A percentile compares a stretch with the other conserved stretches of the same genome.
These are phyloP conservation scores for Salix udensis DNA, from an alignment of 345 rosid genomes.

Conservation along the genomic window DNA sequence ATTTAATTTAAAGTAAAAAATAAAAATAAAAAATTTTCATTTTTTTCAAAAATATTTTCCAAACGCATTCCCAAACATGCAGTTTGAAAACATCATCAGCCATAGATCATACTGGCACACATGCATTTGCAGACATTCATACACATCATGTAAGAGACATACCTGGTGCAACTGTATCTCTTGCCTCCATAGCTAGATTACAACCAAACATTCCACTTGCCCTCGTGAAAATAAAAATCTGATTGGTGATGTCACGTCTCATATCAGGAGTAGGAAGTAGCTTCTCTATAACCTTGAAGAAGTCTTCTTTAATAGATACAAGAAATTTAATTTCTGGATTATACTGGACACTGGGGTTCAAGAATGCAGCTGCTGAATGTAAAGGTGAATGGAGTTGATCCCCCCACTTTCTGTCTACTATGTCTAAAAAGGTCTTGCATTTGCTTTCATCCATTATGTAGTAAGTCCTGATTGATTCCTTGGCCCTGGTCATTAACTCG, in stretches of 20 bases:
- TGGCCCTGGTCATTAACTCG: constrained; percentile 78
- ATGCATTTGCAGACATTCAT: neutral
- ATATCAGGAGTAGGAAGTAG: constrained; percentile 82
- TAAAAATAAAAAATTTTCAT: no score
- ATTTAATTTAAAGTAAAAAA: no score
- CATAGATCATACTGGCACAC: neutral
- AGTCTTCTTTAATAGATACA: constrained; percentile 68
- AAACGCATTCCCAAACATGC: no score
- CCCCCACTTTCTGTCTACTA: constrained; percentile 74
- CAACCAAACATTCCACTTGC: constrained; percentile 83
- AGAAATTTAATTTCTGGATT: constrained; percentile 75
- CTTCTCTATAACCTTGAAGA: constrained; percentile 77
- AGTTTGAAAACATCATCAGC: neutral
- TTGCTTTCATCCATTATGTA: constrained; percentile 84
- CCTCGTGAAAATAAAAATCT: constrained; percentile 63
- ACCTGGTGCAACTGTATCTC: constrained; percentile 77
- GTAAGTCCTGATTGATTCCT: constrained; percentile 80
- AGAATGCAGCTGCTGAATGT: constrained; percentile 80
- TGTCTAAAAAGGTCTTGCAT: constrained; percentile 70
- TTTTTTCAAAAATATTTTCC: no score
- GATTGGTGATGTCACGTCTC: constrained; percentile 76
- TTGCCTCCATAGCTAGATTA: constrained; percentile 75
- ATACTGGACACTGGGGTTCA: constrained; percentile 81
- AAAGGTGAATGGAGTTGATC: constrained; percentile 80
- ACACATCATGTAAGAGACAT: constrained; percentile 10